Conservation (phyloP, 345 rosid genomes). For the Hypericum perforatum region DNA sequence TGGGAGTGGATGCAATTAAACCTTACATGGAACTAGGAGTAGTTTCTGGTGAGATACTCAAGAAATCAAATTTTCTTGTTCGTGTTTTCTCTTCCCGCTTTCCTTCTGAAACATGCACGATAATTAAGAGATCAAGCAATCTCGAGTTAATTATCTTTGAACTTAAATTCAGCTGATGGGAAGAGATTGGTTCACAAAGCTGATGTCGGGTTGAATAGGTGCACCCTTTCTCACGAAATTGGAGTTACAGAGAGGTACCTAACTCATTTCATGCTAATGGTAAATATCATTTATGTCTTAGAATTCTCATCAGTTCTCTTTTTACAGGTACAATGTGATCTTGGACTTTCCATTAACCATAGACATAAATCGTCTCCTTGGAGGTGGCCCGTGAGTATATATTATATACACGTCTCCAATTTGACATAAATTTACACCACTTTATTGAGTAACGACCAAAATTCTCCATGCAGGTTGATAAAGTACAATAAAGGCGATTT, state of each 20-base stretch:
- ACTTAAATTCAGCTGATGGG: constrained; percentile 10
- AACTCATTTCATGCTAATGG: too few species aligned
- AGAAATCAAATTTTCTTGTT: not conserved
- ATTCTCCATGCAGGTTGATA: not conserved
- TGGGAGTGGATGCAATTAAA: constrained; percentile 26
- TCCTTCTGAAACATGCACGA: too few species aligned
- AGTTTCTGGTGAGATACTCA: constrained; percentile 23
- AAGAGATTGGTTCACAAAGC: not conserved
- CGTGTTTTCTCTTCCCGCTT: too few species aligned
- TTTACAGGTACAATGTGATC: constrained; percentile 6
- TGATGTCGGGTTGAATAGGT: constrained; percentile 4
- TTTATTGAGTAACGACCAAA: not conserved
- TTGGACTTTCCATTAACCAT: not conserved
- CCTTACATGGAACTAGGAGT: constrained; percentile 35
- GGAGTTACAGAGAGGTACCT: constrained; percentile 25
- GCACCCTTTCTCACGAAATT: constrained; percentile 25
- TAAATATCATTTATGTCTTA: too few species aligned
- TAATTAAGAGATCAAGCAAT: not conserved
- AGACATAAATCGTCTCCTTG: not conserved
- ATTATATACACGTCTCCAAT: not conserved
- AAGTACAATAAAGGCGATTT: not conserved
- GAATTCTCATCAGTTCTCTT: not conserved
- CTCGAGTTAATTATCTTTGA: not conserved
- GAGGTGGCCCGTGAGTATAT: constrained; percentile 4
- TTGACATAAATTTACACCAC: not conserved